A percentile compares a stretch with the other conserved stretches of the same genome.
Evolutionary conservation across 306 rosid genomes (phyloP).

Genomic region (Rosa multiflora): DNA sequence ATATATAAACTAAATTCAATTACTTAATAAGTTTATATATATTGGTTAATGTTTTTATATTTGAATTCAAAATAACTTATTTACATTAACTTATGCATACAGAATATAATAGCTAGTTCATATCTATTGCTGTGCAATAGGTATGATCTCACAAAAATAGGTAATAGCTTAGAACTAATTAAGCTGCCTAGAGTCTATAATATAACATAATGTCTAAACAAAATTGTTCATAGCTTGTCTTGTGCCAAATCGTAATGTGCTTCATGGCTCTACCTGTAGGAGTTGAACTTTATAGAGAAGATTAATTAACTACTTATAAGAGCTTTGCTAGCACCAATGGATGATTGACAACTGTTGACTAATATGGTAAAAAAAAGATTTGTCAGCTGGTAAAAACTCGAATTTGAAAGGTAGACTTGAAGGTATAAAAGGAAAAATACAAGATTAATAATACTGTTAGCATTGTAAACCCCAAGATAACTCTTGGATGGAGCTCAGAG

Average conservation of each 20-base stretch:
- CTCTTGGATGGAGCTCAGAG: slow-evolving; percentile 57
- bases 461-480: slow-evolving; percentile 61
- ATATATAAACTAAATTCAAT: too few species aligned
- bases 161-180: background rate
- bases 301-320: slow-evolving; percentile 1
- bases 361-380: background rate
- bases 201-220: background rate
- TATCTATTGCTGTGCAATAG: too few species aligned
- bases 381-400: background rate
- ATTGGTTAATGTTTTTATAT: too few species aligned
- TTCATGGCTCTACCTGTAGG: slow-evolving; percentile 1
- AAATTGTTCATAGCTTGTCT: background rate
- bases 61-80: too few species aligned
- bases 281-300: slow-evolving; percentile 30
- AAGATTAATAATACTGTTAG: slow-evolving; percentile 18
- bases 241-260: background rate
- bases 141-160: too few species aligned
- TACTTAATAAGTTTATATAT: too few species aligned
- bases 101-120: too few species aligned
- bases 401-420: slow-evolving; percentile 4
- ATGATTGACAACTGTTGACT: background rate
- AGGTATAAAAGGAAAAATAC: slow-evolving; percentile 31
- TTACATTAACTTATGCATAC: too few species aligned
- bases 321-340: background rate
- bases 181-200: background rate